Base-by-base conservation (phyloP, 1,284 basidiomycete species). In the Cryptococcus sp. region DNA sequence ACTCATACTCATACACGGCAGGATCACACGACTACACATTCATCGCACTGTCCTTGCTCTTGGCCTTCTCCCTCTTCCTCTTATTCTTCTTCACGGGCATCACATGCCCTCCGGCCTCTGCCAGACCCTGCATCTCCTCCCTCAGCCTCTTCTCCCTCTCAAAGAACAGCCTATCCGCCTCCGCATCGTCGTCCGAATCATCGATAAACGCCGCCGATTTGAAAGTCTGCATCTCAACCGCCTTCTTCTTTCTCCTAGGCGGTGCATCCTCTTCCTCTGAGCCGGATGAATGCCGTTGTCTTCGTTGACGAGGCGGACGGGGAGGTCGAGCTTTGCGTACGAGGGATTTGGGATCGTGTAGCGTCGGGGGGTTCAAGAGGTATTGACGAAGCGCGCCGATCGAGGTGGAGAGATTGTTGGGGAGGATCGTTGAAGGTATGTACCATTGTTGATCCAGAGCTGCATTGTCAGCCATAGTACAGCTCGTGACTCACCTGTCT, bases 201-300 rank as follows among this genome's bases (percentile, higher is more conserved):
- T 85, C 81, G 65, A 93, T 90, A 66, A 92, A 89, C 66, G 89
- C 85, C 5, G 90, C 89, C 11, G 83, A 86, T 72, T 91, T 91
- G 78, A 86, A 92, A 48, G 76, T 71, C 69, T 83, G 78, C 60
- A 82, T 78, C 68, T 92, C 87, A 41, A 51, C 63, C 51, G 49
- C 59, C 48, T 64, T 64, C 48, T 59, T 75, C 75, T 65, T 62
- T 31, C 56, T 43, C 48, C 40, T 34, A 33, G 51, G 48, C 18
- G 51, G 51, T 22, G 47, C 47, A 23, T 44, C 52, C 23, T 36
- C 51, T 40, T 45, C 40, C 31, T 51, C 43, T 43, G 54, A 42
- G 26, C 53, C 55, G n/a, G 77, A 75, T 24, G 24, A 34, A 19
- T 44, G 21, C 40, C 38, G 19, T 11, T 35, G 4, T 41, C 35